These are phyloP conservation scores for Colletotrichum sp. DNA, from an alignment of 2,329 filamentous ascomycete genomes.

Conservation along the genomic window DNA sequence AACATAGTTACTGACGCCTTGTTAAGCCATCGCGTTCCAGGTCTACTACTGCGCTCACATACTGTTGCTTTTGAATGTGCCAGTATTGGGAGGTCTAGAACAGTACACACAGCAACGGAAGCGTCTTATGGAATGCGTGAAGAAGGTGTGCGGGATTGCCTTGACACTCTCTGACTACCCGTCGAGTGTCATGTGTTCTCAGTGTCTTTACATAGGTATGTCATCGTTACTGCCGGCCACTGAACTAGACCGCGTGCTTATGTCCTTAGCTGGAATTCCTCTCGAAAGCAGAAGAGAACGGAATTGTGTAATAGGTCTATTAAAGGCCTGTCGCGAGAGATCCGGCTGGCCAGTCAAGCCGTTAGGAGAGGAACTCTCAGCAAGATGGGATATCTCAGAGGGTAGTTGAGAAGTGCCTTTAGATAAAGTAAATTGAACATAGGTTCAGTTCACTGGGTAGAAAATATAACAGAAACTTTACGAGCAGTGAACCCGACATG, in stretches of 20 bases:
- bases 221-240: neutral
- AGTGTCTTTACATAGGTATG: conserved; percentile 26
- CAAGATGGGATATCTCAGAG: neutral
- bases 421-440: neutral
- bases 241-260: neutral
- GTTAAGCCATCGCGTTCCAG: conserved; percentile 22
- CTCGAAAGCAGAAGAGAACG: neutral
- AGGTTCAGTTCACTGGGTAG: neutral
- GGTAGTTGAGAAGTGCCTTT: neutral
- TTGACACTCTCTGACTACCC: conserved; percentile 25
- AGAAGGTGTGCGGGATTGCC: conserved; percentile 27
- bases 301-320: neutral
- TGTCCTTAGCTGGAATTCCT: neutral
- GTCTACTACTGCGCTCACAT: conserved; percentile 24
- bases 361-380: conserved; percentile 2
- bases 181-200: conserved; percentile 27
- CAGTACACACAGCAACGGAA: conserved; percentile 22
- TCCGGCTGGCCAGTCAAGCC: conserved; percentile 10
- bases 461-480: neutral
- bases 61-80: conserved; percentile 22
- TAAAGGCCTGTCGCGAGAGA: neutral
- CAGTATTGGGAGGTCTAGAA: conserved; percentile 20
- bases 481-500: neutral
- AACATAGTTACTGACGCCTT: neutral
- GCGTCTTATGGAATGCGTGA: conserved; percentile 23